Percentiles rank a stretch among this genome's conserved stretches.
These are phyloP conservation scores for Fraxinus ornus DNA, from an alignment of 305 asterid genomes.

Conservation along the genomic window DNA sequence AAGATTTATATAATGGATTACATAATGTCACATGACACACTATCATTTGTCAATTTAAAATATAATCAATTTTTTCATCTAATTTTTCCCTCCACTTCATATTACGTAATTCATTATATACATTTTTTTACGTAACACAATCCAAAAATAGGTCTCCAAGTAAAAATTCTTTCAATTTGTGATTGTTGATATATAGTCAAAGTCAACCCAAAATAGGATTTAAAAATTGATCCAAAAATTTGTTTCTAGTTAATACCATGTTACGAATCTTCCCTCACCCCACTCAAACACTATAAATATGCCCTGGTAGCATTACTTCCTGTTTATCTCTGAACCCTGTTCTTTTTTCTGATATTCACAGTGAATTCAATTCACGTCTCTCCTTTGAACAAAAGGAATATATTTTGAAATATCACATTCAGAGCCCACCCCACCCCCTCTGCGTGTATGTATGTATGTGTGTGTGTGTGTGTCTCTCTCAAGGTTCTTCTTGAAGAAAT, in stretches of 20 bases:
- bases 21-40: too few species aligned
- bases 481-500: slow-evolving; percentile 1
- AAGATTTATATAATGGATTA: too few species aligned
- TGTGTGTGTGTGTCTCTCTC: not conserved
- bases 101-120: too few species aligned
- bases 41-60: too few species aligned
- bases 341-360: not conserved
- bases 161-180: not conserved
- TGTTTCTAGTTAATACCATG: not conserved
- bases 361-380: not conserved
- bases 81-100: too few species aligned
- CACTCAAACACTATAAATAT: slow-evolving; percentile 21
- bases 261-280: too few species aligned
- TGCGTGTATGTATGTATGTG: too few species aligned
- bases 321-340: slow-evolving; percentile 23
- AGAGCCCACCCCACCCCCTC: not conserved
- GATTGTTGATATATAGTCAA: not conserved
- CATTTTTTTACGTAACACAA: too few species aligned
- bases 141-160: not conserved
- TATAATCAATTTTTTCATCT: too few species aligned
- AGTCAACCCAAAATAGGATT: not conserved
- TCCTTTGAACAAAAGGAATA: slow-evolving; percentile 3
- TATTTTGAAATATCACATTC: not conserved
- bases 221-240: not conserved
- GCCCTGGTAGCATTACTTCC: slow-evolving; percentile 23